phyloP scores from a whole-genome alignment of 1,284 basidiomycete genomes.

The Tylopilus orsonianus region DNA sequence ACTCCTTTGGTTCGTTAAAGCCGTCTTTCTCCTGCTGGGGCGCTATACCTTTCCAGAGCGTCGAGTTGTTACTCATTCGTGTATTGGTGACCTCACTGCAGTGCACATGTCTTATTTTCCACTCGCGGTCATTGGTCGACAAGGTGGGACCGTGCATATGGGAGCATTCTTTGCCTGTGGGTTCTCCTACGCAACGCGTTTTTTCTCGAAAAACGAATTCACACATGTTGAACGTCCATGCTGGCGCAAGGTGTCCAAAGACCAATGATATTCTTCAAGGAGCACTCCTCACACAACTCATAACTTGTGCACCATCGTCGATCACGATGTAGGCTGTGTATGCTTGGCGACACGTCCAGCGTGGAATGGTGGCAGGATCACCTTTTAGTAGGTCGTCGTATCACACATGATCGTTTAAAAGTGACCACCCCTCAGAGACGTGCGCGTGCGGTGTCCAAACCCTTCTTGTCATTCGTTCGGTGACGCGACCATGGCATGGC shows the following conservation, averaged over 20 bases:
- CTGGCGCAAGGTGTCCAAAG: not conserved
- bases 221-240: constrained; percentile 1
- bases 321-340: constrained; percentile 21
- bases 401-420: constrained; percentile 10
- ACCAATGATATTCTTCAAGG: not conserved
- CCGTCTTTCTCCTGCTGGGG: too few relatives aligned
- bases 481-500: not conserved
- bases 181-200: constrained; percentile 1
- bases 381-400: not conserved
- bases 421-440: constrained; percentile 17
- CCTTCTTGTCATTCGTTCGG: constrained; percentile 3
- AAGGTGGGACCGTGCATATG: not conserved
- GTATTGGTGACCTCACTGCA: constrained; percentile 12
- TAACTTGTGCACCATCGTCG: constrained; percentile 7
- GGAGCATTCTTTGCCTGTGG: constrained; percentile 2
- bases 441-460: constrained; percentile 2
- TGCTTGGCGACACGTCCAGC: constrained; percentile 1
- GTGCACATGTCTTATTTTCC: constrained; percentile 4
- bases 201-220: constrained; percentile 4
- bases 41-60: not conserved
- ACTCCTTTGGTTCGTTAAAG: not conserved
- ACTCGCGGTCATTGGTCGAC: constrained; percentile 1
- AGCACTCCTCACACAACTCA: not conserved
- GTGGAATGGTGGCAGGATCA: constrained; percentile 9
- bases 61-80: not conserved